phyloP scores from a whole-genome alignment of 1,284 basidiomycete genomes.

The Abortiporus biennis region DNA sequence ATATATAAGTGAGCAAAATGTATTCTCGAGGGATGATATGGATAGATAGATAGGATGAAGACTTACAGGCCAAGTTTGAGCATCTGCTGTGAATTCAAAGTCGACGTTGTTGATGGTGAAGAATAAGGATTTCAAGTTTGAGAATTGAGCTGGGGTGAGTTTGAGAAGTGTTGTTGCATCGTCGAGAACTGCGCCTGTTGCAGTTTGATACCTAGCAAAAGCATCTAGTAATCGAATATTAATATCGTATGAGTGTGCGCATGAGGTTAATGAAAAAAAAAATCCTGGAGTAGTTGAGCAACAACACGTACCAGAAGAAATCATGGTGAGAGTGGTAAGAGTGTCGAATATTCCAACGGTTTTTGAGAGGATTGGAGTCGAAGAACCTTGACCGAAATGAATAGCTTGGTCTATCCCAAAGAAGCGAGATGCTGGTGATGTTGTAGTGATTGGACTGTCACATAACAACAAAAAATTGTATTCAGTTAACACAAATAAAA shows the following conservation, averaged over 20 bases:
- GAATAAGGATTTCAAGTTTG: conserved; percentile 32
- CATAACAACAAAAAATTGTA: too few relatives aligned
- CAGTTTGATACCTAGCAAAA: conserved; percentile 25
- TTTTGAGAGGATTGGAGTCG: conserved; percentile 19
- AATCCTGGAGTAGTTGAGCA: background rate
- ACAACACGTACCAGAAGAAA: conserved; percentile 25
- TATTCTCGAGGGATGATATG: too few relatives aligned
- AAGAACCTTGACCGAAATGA: conserved; percentile 17
- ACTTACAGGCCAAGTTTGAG: conserved; percentile 41
- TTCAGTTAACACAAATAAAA: too few relatives aligned
- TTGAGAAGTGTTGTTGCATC: conserved; percentile 32
- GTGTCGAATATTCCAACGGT: conserved; percentile 64
- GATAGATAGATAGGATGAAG: conserved; percentile 10
- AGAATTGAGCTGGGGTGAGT: conserved; percentile 31
- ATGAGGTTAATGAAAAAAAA: background rate
- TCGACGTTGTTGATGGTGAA: conserved; percentile 35
- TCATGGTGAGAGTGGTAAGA: conserved; percentile 34
- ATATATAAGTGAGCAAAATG: background rate
- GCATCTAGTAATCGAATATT: conserved; percentile 20
- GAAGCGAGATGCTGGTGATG: conserved; percentile 28
- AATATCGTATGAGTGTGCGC: background rate
- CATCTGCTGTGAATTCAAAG: conserved; percentile 38
- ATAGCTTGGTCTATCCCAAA: conserved; percentile 23
- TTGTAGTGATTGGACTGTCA: conserved; percentile 20
- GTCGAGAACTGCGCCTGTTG: conserved; percentile 33